Evolutionary conservation across 352 stramenopile species (phyloP).

Genomic region (Phytophthora quininea): DNA sequence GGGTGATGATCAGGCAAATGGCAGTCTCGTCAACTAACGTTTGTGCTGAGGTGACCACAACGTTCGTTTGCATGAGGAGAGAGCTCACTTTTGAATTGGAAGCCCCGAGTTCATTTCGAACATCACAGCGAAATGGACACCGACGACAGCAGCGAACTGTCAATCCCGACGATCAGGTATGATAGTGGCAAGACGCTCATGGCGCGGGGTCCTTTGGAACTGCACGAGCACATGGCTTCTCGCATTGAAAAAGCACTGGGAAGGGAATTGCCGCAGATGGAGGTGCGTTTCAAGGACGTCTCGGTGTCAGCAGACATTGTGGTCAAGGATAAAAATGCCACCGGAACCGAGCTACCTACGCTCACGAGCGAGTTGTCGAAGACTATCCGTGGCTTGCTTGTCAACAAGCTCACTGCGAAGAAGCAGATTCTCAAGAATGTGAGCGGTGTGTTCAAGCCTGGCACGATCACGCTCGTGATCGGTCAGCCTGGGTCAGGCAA

Average conservation of each 20-base stretch:
- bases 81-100: background rate
- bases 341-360: conserved; percentile 19
- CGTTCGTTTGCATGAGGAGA: background rate
- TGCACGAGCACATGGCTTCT: background rate
- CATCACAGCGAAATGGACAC: background rate
- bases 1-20: background rate
- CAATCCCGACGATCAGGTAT: background rate
- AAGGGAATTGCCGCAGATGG: conserved; percentile 31
- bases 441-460: conserved; percentile 28
- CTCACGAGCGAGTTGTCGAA: conserved; percentile 17
- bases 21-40: background rate
- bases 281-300: conserved; percentile 9
- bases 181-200: background rate
- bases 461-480: background rate
- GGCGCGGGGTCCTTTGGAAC: conserved; percentile 1
- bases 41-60: background rate
- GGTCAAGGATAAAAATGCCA: conserved; percentile 5
- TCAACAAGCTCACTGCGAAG: conserved; percentile 14
- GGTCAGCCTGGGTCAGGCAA: background rate
- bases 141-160: background rate
- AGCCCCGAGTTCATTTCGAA: too few species aligned
- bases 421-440: conserved; percentile 24
- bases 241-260: conserved; percentile 16
- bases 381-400: conserved; percentile 3
- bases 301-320: conserved; percentile 10